Evolutionary conservation across 129 eudicot genomes (phyloP), one percentile per base, ranked within the genome.

Genomic region (Arctium lappa): DNA sequence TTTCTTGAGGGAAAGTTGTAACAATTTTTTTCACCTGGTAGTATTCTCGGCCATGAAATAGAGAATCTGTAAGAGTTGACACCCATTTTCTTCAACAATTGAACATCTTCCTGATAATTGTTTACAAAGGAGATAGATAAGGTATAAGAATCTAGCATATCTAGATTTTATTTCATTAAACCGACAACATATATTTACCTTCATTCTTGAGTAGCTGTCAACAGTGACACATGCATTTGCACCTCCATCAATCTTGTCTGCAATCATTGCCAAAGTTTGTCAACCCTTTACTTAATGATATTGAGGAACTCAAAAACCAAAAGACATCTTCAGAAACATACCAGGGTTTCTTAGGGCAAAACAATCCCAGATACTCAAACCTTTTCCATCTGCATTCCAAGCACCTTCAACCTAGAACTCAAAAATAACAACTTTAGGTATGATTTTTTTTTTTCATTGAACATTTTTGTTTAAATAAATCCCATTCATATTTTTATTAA

Each of bases 41-140:
- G 36, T 66, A 89, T 81, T 75, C 92, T 84, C 7, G 92, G 10
- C 92, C 92, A 89, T 15, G 92, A 81, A 44, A 89, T 80, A 2
- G 89, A 88, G 32, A 88, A 79, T 38, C 86, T 80, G 48, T 72
- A 86, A 18, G 68, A 73, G n/a, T 78, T 83, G 15, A 89, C 60
- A 3, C 92, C 92, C 76, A 86, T 60, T 39, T 77, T 73, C 71
- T 86, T 84, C 53, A 84, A 39, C 74, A 83, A 8, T 10, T 84
- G 81, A 32, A 89, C 79, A 63, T 89, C 89, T 74, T 81, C 92
- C 92, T 88, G 80, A 10, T 10, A 79, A 34, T 1, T 2, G 15
- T 46, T 46, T 10, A 53, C 75, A 82, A 7, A 71, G 38, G 29
- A 27, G 65, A 36, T 10, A 48, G 65, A 53, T 46, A 46, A 46